Conservation (phyloP, 108 stramenopile genomes). For the Asterionellopsis glacialis region DNA sequence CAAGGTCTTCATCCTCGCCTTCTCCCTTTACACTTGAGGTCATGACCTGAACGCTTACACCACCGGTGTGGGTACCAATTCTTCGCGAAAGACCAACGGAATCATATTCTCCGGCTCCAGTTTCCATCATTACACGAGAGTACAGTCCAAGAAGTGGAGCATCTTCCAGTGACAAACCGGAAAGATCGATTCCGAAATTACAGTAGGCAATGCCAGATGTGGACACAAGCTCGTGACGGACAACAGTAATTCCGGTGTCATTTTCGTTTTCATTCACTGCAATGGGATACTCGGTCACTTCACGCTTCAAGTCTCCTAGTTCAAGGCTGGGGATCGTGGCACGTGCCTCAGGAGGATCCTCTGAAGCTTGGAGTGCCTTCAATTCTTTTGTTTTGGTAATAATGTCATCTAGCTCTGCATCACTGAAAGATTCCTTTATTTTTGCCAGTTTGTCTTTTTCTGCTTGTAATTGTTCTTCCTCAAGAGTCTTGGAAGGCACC, state of each 20-base stretch:
- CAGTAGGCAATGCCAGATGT: slow-evolving; percentile 94
- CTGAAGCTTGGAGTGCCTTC: slow-evolving; percentile 84
- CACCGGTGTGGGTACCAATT: slow-evolving; percentile 89
- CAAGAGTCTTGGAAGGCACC: slow-evolving; percentile 84
- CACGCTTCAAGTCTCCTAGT: slow-evolving; percentile 81
- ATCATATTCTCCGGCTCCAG: slow-evolving; percentile 87
- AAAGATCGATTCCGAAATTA: slow-evolving; percentile 76
- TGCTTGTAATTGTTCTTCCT: slow-evolving; percentile 71
- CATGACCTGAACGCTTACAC: slow-evolving; percentile 58
- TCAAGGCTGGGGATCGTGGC: slow-evolving; percentile 91
- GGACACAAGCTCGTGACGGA: slow-evolving; percentile 83
- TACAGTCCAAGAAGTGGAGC: slow-evolving; percentile 86
- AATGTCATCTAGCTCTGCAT: slow-evolving; percentile 74
- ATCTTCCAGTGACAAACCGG: slow-evolving; percentile 76
- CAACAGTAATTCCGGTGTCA: slow-evolving; percentile 73
- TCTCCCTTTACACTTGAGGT: slow-evolving; percentile 65
- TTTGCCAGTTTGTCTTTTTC: slow-evolving; percentile 70
- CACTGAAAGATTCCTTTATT: slow-evolving; percentile 79
- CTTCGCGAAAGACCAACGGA: slow-evolving; percentile 72
- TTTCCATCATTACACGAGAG: slow-evolving; percentile 85
- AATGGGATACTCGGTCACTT: slow-evolving; percentile 88
- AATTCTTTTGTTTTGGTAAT: slow-evolving; percentile 79
- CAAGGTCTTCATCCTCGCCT: slow-evolving; percentile 37
- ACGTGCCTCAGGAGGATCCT: slow-evolving; percentile 89
- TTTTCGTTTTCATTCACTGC: slow-evolving; percentile 70